These are phyloP conservation scores for Coemansia sp. DNA, from an alignment of 192 early-diverging fungal genomes.

Conservation along the genomic window DNA sequence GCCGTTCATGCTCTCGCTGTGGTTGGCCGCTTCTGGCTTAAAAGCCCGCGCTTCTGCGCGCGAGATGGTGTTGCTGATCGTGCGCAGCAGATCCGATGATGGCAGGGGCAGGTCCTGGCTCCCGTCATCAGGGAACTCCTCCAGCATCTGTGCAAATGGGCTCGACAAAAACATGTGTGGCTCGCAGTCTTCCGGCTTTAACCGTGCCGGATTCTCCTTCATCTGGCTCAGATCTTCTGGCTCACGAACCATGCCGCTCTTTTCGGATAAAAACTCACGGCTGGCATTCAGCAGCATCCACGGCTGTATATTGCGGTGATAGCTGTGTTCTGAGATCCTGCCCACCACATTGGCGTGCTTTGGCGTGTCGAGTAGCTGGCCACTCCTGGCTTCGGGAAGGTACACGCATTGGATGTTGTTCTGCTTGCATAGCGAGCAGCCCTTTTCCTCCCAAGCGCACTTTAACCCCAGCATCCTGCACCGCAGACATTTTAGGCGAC, in stretches of 20 bases:
- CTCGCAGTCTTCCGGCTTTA: too few relatives aligned
- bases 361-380: constrained; percentile 16
- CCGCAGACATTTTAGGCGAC: constrained; percentile 18
- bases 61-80: constrained; percentile 31
- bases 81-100: constrained; percentile 42
- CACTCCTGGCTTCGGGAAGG: constrained; percentile 9
- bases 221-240: constrained; percentile 17
- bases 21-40: neutral
- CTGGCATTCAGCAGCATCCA: constrained; percentile 16
- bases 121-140: constrained; percentile 7
- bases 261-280: constrained; percentile 26
- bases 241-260: neutral
- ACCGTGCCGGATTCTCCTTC: constrained; percentile 13
- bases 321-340: neutral
- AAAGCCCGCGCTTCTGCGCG: constrained; percentile 13
- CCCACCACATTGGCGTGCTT: constrained; percentile 1
- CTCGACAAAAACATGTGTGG: neutral
- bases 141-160: constrained; percentile 9
- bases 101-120: constrained; percentile 25
- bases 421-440: constrained; percentile 16
- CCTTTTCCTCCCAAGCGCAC: constrained; percentile 8
- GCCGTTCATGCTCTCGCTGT: constrained; percentile 33
- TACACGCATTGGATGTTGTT: constrained; percentile 18
- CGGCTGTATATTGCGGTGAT: neutral
- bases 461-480: constrained; percentile 22